Evolutionary conservation across 179 eudicot species (phyloP), one percentile per base, ranked within the genome.

Genomic region (Silene coronaria): DNA sequence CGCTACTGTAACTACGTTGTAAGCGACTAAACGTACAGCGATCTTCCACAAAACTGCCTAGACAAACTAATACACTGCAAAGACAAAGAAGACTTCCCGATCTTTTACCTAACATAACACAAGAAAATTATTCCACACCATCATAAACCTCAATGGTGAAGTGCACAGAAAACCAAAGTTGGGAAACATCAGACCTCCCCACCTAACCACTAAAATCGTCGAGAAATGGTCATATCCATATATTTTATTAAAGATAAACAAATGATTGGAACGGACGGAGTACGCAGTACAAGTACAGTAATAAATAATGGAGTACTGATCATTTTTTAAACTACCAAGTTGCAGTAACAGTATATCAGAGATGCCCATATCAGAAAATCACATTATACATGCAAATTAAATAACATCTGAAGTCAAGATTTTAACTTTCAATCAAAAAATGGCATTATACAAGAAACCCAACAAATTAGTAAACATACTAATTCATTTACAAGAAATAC

Each of bases 301-400:
- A 1, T 28, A 28, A 28, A 28, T 1, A 28, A 3, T 28, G 32
- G 5, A 36, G 42, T 36, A 36, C 10, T 36, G 42, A 7, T 36
- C 42, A 36, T 36, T 36, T 36, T 4, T 6, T 1, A 48, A 80
- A 60, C 80, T 30, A 73, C 38, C 58, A 74, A 74, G 67, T 71
- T 62, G 53, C 24, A 30, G 61, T 19, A 17, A 57, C 61, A 57
- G 61, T 67, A 38, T 9, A 38, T 8, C 45, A 38, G 42, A 55
- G 14, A 27, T 45, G 21, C 76, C 60, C 79, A 70, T 45, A 34
- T 71, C 58, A 65, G 10, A 78, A 68, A 76, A 27, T 42, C n/a
- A 6, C 61, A 80, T 16, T 64, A 30, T 17, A 48, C 69, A 30
- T 46, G 22, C 70, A 67, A 61, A 67, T 26, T 23, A 27, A 48